phyloP scores from a whole-genome alignment of 345 rosid genomes.

The Anacardium occidentale region DNA sequence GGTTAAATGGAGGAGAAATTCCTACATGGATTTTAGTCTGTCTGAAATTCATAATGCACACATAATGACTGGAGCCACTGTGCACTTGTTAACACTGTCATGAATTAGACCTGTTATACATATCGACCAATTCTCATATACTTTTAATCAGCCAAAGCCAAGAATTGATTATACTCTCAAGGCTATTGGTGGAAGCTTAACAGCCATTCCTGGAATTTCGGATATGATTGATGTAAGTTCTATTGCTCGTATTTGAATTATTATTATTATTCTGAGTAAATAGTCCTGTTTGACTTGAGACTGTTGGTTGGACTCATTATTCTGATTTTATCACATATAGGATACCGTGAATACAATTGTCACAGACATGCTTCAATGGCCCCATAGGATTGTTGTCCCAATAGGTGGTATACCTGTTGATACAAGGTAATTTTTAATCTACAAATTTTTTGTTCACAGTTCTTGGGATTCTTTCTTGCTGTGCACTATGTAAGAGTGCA shows the following conservation, averaged over 20 bases:
- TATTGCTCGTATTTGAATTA: slow-evolving; percentile 1
- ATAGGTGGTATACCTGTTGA: slow-evolving; percentile 92
- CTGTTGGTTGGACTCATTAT: slow-evolving; percentile 1
- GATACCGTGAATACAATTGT: slow-evolving; percentile 88
- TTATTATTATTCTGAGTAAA: background rate
- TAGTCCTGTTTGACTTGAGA: background rate
- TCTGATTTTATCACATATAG: slow-evolving; percentile 36
- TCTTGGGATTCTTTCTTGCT: background rate
- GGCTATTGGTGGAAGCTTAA: slow-evolving; percentile 98
- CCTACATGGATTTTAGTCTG: background rate
- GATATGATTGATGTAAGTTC: slow-evolving; percentile 95
- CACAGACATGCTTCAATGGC: slow-evolving; percentile 97
- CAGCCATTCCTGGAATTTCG: slow-evolving; percentile 92
- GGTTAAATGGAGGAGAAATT: background rate
- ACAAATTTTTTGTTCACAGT: slow-evolving; percentile 8
- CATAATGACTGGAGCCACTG: background rate
- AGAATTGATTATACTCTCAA: slow-evolving; percentile 91
- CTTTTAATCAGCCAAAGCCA: slow-evolving; percentile 83
- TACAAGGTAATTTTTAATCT: slow-evolving; percentile 47
- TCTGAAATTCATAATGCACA: background rate
- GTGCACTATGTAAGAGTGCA: background rate
- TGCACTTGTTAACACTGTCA: background rate
- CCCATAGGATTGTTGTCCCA: slow-evolving; percentile 98
- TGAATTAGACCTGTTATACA: slow-evolving; percentile 3
- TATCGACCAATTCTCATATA: slow-evolving; percentile 19